A percentile compares a stretch with the other conserved stretches of the same genome.
Conservation (phyloP, 2,329 filamentous ascomycete species). For the Trichoderma sp. region DNA sequence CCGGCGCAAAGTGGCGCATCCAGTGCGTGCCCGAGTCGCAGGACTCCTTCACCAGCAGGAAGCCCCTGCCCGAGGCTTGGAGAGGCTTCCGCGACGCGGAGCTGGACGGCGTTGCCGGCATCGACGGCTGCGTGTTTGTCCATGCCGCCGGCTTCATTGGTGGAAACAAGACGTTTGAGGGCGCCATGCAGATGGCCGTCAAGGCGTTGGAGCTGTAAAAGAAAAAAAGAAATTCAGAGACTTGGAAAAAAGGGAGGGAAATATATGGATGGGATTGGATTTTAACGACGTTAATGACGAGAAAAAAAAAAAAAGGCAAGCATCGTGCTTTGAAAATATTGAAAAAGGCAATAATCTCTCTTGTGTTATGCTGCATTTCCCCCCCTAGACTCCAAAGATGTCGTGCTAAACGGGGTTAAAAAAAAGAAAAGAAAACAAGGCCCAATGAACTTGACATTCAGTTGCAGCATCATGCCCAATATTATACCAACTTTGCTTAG, state of each 20-base stretch:
- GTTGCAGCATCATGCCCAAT: neutral
- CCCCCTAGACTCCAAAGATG: too few species aligned
- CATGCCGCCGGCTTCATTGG: conserved; percentile 96
- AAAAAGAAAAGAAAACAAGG: too few species aligned
- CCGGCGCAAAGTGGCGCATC: conserved; percentile 84
- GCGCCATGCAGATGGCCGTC: conserved; percentile 78
- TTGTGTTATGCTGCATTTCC: too few species aligned
- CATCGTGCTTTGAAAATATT: too few species aligned
- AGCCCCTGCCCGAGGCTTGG: conserved; percentile 87
- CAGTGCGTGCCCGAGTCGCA: conserved; percentile 83
- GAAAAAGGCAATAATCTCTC: too few species aligned
- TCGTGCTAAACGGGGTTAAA: too few species aligned
- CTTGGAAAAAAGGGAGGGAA: neutral
- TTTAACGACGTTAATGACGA: neutral
- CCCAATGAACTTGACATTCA: too few species aligned
- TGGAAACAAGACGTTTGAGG: conserved; percentile 87
- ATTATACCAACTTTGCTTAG: neutral
- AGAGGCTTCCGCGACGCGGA: conserved; percentile 84
- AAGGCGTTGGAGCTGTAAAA: conserved; percentile 57
- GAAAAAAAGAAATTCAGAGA: neutral
- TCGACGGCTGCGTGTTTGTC: conserved; percentile 80
- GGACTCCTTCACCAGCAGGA: conserved; percentile 87
- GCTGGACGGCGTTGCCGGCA: conserved; percentile 67
- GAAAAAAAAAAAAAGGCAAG: too few species aligned
- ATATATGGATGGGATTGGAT: neutral